Conservation (phyloP, 176 grass and related monocot genomes). For the Oryza punctata region DNA sequence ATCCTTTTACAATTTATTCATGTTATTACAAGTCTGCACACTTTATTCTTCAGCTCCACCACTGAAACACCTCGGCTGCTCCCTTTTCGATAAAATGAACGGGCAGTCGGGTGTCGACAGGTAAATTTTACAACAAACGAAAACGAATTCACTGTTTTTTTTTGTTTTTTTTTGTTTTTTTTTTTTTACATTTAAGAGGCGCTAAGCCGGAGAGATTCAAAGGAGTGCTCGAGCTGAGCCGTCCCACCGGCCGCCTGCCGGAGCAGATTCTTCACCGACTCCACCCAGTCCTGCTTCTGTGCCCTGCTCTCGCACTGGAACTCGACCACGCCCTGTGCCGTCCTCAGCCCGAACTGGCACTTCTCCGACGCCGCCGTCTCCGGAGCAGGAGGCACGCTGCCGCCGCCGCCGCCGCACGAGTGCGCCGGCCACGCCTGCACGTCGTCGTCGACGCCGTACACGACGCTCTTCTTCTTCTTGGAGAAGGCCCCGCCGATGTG, state of each 20-base stretch:
- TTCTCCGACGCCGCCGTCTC: background rate
- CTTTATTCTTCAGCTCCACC: conserved; percentile 13
- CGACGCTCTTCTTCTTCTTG: conserved; percentile 62
- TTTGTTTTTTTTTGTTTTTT: too few species aligned
- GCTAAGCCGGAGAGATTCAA: conserved; percentile 46
- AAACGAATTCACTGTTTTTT: background rate
- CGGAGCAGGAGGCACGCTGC: background rate
- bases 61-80: background rate
- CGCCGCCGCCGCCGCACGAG: background rate
- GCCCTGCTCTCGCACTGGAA: conserved; percentile 49
- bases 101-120: background rate
- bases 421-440: conserved; percentile 47
- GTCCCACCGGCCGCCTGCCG: conserved; percentile 53
- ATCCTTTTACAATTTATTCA: background rate
- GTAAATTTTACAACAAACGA: background rate
- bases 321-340: conserved; percentile 53
- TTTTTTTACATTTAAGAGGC: background rate
- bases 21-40: background rate
- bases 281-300: conserved; percentile 52
- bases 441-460: conserved; percentile 60
- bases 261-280: conserved; percentile 57
- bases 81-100: conserved; percentile 22
- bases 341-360: conserved; percentile 49
- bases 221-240: conserved; percentile 55
- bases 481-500: conserved; percentile 62